A percentile compares a stretch with the other conserved stretches of the same genome.
Conservation (phyloP, 345 rosid species). For the Boechera retrofracta region DNA sequence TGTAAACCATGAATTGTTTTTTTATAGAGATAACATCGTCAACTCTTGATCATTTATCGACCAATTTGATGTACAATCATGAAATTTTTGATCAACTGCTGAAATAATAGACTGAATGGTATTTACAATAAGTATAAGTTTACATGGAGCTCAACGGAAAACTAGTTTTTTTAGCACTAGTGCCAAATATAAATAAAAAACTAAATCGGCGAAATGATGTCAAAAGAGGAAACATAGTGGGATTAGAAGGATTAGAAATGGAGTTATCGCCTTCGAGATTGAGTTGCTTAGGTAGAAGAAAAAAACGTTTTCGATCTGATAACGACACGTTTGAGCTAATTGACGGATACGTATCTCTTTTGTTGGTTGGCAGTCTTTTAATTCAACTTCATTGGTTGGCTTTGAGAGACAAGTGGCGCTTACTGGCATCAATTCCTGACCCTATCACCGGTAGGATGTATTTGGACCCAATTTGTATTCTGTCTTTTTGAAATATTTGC, state of each 20-base stretch:
- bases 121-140: background rate
- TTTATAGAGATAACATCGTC: background rate
- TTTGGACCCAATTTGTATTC: background rate
- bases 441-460: background rate
- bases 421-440: background rate
- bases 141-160: background rate
- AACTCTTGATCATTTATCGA: background rate
- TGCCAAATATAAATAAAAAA: background rate
- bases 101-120: background rate
- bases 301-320: background rate
- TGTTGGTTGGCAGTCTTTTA: background rate
- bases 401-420: background rate
- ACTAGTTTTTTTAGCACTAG: too few species aligned
- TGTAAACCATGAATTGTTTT: background rate
- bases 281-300: background rate
- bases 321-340: background rate
- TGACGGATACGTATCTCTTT: background rate
- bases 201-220: background rate
- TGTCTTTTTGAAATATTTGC: background rate
- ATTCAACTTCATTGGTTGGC: background rate
- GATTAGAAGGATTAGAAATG: background rate
- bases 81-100: background rate
- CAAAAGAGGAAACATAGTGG: background rate
- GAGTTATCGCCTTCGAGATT: background rate
- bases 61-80: background rate